Evolutionary conservation across 495 filamentous ascomycete genomes (phyloP), one percentile per base, ranked within the genome.

Genomic region (Monascus purpureus): DNA sequence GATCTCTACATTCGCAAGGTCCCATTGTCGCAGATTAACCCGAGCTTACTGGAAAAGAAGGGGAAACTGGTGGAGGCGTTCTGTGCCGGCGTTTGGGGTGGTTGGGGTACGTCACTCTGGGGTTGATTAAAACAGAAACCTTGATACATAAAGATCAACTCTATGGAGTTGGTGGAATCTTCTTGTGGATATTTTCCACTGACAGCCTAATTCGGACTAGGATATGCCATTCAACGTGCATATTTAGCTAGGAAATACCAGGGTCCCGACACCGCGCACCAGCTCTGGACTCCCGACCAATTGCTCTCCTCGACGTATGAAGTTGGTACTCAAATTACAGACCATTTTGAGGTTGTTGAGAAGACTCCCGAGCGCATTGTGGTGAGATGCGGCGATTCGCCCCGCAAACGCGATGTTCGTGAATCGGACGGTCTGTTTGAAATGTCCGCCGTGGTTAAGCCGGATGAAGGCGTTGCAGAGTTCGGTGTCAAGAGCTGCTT

Each of bases 341-440:
- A 85, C 46, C 78, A 85, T 52, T 83, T 85, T 49, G 75, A 85
- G 50, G 77, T 85, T 0, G 53, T 85, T 2, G 69, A 72, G 37
- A 76, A 79, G 50, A 70, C 65, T 12, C 58, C 69, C 6, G 67
- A 67, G 16, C 57, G 61, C 17, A 76, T 82, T 27, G 48, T 68
- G 4, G 65, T 82, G 17, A 70, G 80, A 12, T 76, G 73, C 44
- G 80, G 78, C 15, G 78, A 75, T 36, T 70, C 71, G 3, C 80
- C 80, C 0, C 57, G 72, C 30, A 67, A 67, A 16, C 41, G 38
- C 17, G 70, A 59, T 0, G 61, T 75, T 16, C 59, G 78, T 22
- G 57, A 63, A 14, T 73, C 66, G 12, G 80, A 83, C 49, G 78
- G 80, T 0, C 53, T 85, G 17, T 79, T 85, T 40, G 68, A 79